Evolutionary conservation across 2,329 filamentous ascomycete genomes (phyloP).

Genomic region (Xylariaceae sp.): DNA sequence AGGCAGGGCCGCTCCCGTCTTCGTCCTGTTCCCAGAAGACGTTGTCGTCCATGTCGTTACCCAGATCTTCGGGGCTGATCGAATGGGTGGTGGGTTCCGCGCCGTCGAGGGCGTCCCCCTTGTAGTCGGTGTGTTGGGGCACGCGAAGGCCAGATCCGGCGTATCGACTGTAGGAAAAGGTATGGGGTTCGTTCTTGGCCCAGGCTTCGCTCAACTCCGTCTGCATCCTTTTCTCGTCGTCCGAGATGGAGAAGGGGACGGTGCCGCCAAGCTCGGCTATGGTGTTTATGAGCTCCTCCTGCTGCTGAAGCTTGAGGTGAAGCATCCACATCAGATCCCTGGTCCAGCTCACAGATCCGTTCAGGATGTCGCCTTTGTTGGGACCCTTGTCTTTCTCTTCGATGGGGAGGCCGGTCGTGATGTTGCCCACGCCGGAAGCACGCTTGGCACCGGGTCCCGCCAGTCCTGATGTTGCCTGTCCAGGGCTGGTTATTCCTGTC

Average conservation of each 20-base stretch:
- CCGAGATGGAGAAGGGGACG: conserved; percentile 76
- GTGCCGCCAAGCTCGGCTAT: conserved; percentile 67
- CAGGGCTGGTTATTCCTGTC: conserved; percentile 61
- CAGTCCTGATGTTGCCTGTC: conserved; percentile 76
- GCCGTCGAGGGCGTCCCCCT: conserved; percentile 67
- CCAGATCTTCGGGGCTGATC: conserved; percentile 48
- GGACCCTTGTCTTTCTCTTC: conserved; percentile 98
- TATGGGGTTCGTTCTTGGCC: conserved; percentile 67
- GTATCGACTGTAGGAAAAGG: conserved; percentile 79
- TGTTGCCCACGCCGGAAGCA: conserved; percentile 72
- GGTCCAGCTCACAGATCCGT: conserved; percentile 94
- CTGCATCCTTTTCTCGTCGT: conserved; percentile 94
- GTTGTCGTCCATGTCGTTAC: conserved; percentile 43
- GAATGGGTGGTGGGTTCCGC: conserved; percentile 38
- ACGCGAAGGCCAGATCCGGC: conserved; percentile 83
- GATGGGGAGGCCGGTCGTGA: conserved; percentile 84
- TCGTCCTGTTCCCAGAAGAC: conserved; percentile 67
- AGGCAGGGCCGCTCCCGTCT: conserved; percentile 61
- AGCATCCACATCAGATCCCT: conserved; percentile 97
- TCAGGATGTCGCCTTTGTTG: conserved; percentile 97
- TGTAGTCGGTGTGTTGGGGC: conserved; percentile 86
- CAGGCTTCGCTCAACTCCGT: conserved; percentile 85
- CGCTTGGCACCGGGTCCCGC: conserved; percentile 79
- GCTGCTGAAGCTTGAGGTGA: conserved; percentile 80
- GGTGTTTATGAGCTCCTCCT: conserved; percentile 76